Evolutionary conservation across 2,329 filamentous ascomycete genomes (phyloP).

Genomic region (Aspergillus ruber): DNA sequence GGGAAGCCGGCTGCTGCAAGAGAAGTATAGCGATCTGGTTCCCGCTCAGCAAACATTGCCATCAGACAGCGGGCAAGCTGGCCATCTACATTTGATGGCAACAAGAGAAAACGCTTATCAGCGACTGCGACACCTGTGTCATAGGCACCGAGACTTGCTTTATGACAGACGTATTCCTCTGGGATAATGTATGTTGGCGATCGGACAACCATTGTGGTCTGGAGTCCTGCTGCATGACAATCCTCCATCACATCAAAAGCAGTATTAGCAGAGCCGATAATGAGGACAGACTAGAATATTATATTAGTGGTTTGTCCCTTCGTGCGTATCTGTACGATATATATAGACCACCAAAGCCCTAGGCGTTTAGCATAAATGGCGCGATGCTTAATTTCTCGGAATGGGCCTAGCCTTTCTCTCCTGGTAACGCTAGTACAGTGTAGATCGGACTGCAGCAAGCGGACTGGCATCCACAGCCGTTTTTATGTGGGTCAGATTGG

Average conservation of each 20-base stretch:
- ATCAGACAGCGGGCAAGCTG: slow-evolving; percentile 14
- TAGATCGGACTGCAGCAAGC: no score
- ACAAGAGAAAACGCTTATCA: slow-evolving; percentile 5
- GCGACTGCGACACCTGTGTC: slow-evolving; percentile 12
- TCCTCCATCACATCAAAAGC: slow-evolving; percentile 44
- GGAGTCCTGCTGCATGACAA: slow-evolving; percentile 36
- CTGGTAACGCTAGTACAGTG: no score
- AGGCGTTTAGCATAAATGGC: no score
- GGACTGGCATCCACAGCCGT: no score
- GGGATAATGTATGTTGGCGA: slow-evolving; percentile 31
- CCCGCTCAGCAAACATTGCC: slow-evolving; percentile 16
- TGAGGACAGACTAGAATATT: slow-evolving; percentile 30
- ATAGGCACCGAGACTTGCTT: slow-evolving; percentile 20
- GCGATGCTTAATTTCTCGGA: no score
- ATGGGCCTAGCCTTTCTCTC: no score
- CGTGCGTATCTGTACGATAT: no score
- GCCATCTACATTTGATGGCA: slow-evolving; percentile 8
- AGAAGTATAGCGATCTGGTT: slow-evolving; percentile 30
- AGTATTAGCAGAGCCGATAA: slow-evolving; percentile 45
- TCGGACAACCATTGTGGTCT: slow-evolving; percentile 42
- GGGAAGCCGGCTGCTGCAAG: slow-evolving; percentile 32
- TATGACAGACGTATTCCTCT: slow-evolving; percentile 15
- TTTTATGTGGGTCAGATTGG: no score
- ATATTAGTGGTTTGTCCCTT: background rate
- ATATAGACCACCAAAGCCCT: no score